Conservation (phyloP, 495 filamentous ascomycete species). For the Parachaetomium inaequale region DNA sequence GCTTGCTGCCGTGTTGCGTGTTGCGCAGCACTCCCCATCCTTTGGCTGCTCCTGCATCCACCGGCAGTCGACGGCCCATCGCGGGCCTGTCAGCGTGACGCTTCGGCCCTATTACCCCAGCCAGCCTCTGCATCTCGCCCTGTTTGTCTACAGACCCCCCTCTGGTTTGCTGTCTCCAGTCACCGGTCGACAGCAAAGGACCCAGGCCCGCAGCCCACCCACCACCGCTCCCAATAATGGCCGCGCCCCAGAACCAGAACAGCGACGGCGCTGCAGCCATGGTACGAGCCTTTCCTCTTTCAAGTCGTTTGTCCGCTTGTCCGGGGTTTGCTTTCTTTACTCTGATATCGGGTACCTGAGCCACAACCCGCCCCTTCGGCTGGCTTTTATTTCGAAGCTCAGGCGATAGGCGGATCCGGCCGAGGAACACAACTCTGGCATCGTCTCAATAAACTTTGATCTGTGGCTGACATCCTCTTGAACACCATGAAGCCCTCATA, state of each 20-base stretch:
- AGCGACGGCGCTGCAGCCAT: slow-evolving; percentile 28
- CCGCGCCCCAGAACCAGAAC: slow-evolving; percentile 26
- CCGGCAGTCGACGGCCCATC: not conserved
- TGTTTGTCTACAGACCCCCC: slow-evolving; percentile 13
- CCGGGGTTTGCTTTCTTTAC: not conserved
- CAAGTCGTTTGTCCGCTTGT: not conserved
- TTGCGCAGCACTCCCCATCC: not conserved
- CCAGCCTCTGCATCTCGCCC: slow-evolving; percentile 12
- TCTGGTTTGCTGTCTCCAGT: slow-evolving; percentile 6
- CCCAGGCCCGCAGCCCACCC: slow-evolving; percentile 1
- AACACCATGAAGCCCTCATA: slow-evolving; percentile 32
- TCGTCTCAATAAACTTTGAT: not conserved
- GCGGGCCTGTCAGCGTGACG: slow-evolving; percentile 3
- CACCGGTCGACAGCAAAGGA: slow-evolving; percentile 11
- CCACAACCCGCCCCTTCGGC: not conserved
- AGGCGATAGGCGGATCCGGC: slow-evolving; percentile 5
- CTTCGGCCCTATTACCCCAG: slow-evolving; percentile 17
- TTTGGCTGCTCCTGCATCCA: slow-evolving; percentile 1
- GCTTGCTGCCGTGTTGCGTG: slow-evolving; percentile 12
- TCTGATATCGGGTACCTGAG: not conserved
- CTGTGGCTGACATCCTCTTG: slow-evolving; percentile 11
- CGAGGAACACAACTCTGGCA: not conserved
- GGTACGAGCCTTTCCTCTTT: slow-evolving; percentile 24
- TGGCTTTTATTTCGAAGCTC: not conserved
- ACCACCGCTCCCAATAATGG: slow-evolving; percentile 22